These are phyloP conservation scores for Phyllosticta citrichinensis DNA, from an alignment of 2,329 filamentous ascomycete species.

Conservation along the genomic window DNA sequence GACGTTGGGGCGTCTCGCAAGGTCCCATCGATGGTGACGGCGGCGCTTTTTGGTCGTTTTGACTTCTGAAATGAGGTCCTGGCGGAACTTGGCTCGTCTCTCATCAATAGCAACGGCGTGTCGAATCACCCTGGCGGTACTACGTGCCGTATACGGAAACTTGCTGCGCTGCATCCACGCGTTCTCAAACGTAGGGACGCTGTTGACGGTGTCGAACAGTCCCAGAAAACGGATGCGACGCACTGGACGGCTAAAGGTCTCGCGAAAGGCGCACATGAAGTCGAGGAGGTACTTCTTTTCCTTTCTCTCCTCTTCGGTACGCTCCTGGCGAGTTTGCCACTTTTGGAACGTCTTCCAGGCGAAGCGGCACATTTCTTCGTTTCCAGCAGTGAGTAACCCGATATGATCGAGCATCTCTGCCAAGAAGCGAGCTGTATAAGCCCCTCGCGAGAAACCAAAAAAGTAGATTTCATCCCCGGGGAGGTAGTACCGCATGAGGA, in stretches of 20 bases:
- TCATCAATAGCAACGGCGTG: conserved; percentile 65
- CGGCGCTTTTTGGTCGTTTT: conserved; percentile 19
- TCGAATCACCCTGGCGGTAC: conserved; percentile 49
- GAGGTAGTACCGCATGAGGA: conserved; percentile 40
- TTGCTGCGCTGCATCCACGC: conserved; percentile 69
- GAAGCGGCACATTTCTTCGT: conserved; percentile 76
- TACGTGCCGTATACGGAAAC: conserved; percentile 56
- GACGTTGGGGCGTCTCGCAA: neutral
- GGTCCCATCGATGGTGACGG: conserved; percentile 18
- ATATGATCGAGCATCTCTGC: conserved; percentile 81
- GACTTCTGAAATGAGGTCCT: conserved; percentile 51
- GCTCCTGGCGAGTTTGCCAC: conserved; percentile 53
- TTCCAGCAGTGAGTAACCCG: conserved; percentile 68
- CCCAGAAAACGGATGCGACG: conserved; percentile 66
- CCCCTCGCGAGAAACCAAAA: conserved; percentile 40
- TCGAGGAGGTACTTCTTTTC: conserved; percentile 54
- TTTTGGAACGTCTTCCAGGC: conserved; percentile 74
- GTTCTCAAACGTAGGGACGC: conserved; percentile 65
- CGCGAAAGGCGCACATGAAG: conserved; percentile 70
- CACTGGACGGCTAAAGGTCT: conserved; percentile 70
- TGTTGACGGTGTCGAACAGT: conserved; percentile 75
- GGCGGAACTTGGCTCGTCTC: conserved; percentile 60
- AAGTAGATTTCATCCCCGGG: conserved; percentile 40
- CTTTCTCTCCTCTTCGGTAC: conserved; percentile 32
- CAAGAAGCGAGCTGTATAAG: conserved; percentile 43